phyloP scores from a whole-genome alignment of 306 rosid species.

The Herpetospermum pedunculosum region DNA sequence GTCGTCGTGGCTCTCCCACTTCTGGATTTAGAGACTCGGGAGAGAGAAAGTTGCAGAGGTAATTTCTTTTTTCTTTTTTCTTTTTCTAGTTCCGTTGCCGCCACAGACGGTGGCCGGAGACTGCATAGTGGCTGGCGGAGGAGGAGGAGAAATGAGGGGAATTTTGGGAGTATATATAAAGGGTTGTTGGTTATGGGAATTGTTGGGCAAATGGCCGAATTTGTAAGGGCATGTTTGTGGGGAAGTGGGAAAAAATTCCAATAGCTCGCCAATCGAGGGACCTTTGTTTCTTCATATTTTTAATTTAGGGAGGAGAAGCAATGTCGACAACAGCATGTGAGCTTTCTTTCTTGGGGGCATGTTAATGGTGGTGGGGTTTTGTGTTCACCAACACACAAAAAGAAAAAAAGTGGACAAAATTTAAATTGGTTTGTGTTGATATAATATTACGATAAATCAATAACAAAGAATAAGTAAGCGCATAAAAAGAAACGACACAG shows the following conservation, averaged over 20 bases:
- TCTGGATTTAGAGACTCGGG: conserved; percentile 48
- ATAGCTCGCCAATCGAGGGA: not conserved
- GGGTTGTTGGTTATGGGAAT: not conserved
- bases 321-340: conserved; percentile 1
- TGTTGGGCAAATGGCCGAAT: not conserved
- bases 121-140: not conserved
- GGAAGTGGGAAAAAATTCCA: not conserved
- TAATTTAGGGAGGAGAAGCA: not conserved
- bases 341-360: not conserved
- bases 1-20: conserved; percentile 43
- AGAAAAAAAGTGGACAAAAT: too few species aligned
- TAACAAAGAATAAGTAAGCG: too few species aligned
- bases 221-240: conserved; percentile 4
- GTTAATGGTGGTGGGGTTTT: conserved; percentile 8
- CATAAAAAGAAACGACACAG: too few species aligned
- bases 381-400: not conserved
- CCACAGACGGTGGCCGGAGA: conserved; percentile 12
- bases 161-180: conserved; percentile 68
- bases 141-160: conserved; percentile 24
- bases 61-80: conserved; percentile 13
- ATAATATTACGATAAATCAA: too few species aligned
- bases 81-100: not conserved
- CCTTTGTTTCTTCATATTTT: not conserved
- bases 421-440: too few species aligned
- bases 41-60: conserved; percentile 80